phyloP scores from a whole-genome alignment of 805 yeast species.

The Wickerhamomyces canadensis region DNA sequence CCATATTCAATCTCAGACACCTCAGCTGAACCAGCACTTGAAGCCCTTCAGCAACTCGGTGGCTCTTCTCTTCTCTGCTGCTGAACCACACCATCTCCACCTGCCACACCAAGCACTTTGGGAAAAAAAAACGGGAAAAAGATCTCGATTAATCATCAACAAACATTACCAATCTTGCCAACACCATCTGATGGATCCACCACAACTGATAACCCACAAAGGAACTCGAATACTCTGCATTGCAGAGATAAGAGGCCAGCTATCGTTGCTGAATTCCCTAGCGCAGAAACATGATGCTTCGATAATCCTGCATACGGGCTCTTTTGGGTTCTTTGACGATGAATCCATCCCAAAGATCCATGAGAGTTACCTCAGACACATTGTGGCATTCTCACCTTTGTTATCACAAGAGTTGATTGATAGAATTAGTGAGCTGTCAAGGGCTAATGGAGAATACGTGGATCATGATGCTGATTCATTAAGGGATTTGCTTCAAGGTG shows the following conservation, averaged over 20 bases:
- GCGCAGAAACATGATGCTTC: conserved; percentile 43
- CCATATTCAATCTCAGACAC: no score
- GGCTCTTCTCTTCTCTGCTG: no score
- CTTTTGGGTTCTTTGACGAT: conserved; percentile 69
- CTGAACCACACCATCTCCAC: no score
- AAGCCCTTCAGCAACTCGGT: no score
- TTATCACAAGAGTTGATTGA: conserved; percentile 43
- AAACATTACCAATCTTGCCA: no score
- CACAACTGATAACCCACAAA: conserved; percentile 18
- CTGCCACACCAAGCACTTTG: no score
- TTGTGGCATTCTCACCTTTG: conserved; percentile 61
- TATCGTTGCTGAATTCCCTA: conserved; percentile 43
- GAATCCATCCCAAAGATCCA: conserved; percentile 48
- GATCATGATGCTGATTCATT: conserved; percentile 30
- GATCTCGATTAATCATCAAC: no score
- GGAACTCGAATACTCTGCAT: conserved; percentile 40
- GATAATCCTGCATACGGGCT: conserved; percentile 65
- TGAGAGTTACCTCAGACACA: conserved; percentile 55
- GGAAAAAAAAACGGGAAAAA: no score
- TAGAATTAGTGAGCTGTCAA: conserved; percentile 47
- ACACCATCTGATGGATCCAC: conserved; percentile 11
- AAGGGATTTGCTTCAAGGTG: conserved; percentile 29
- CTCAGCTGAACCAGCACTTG: no score
- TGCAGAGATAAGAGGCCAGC: conserved; percentile 53
- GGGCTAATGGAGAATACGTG: conserved; percentile 36